Conservation (phyloP, 148 eudicot genomes). For the Rhododendron ovatum region DNA sequence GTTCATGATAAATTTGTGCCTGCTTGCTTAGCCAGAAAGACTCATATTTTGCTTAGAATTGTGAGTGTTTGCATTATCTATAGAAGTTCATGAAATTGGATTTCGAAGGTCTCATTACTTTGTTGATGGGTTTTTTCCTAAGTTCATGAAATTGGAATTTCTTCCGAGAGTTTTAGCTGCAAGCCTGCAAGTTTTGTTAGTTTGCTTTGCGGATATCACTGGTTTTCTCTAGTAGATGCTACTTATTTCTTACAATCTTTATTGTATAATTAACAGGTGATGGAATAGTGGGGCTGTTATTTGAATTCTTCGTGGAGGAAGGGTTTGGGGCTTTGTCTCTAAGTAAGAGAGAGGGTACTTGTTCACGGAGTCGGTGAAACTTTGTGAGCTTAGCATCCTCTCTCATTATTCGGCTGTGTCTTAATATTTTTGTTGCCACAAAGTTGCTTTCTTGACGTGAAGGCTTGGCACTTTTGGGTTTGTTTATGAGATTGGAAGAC, state of each 20-base stretch:
- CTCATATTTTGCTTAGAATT: not conserved
- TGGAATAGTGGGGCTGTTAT: not conserved
- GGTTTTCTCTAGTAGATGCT: not conserved
- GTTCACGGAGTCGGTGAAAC: slow-evolving; percentile 32
- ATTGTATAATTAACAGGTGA: slow-evolving; percentile 14
- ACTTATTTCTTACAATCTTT: not conserved
- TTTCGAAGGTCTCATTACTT: not conserved
- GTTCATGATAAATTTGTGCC: not conserved
- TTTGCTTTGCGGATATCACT: not conserved
- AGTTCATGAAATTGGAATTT: not conserved
- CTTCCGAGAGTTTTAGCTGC: not conserved
- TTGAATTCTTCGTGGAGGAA: not conserved
- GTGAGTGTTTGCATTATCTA: not conserved
- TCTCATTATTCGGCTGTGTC: slow-evolving; percentile 9
- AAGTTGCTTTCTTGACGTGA: not conserved
- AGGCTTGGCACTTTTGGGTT: not conserved
- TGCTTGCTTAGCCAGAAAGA: not conserved
- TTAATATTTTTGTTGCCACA: not conserved
- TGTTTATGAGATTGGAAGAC: slow-evolving; percentile 18
- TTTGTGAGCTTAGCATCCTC: slow-evolving; percentile 39
- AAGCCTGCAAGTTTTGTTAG: not conserved
- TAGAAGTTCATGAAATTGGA: not conserved
- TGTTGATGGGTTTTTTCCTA: not conserved
- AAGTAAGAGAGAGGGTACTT: slow-evolving; percentile 38
- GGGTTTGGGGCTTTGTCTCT: not conserved